Conservation (phyloP, 192 early-diverging fungal species). For the Spinellus fusiger region DNA sequence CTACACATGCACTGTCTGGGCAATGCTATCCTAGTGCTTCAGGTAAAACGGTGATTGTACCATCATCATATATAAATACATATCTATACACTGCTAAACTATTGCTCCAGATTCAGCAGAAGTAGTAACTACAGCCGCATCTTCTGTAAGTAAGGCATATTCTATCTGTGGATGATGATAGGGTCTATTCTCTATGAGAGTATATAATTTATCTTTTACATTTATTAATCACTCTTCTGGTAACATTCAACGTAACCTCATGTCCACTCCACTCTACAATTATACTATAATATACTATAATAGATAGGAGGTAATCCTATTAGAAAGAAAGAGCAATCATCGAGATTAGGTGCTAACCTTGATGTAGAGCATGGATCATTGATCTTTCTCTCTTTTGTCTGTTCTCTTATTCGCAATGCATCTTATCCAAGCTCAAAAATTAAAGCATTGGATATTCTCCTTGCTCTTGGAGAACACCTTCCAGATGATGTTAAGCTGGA, state of each 20-base stretch:
- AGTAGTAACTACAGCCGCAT: slow-evolving; percentile 16
- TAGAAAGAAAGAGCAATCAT: not conserved
- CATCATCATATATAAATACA: no score
- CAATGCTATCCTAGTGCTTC: slow-evolving; percentile 11
- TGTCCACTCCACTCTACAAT: no score
- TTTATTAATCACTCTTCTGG: not conserved
- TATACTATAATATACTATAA: not conserved
- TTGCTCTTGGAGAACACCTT: slow-evolving; percentile 59
- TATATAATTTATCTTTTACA: not conserved
- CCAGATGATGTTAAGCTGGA: slow-evolving; percentile 71
- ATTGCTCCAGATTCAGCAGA: slow-evolving; percentile 18
- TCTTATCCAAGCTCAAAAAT: slow-evolving; percentile 66
- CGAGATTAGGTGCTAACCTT: not conserved
- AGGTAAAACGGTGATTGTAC: no score
- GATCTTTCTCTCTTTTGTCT: slow-evolving; percentile 62
- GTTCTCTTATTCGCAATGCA: slow-evolving; percentile 63
- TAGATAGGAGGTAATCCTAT: slow-evolving; percentile 11
- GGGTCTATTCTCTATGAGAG: not conserved
- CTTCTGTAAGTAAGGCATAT: slow-evolving; percentile 10
- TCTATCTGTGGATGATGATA: not conserved
- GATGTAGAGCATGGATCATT: slow-evolving; percentile 57
- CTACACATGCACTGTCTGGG: not conserved
- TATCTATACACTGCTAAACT: not conserved
- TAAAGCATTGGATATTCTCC: slow-evolving; percentile 65
- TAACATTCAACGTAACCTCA: no score